A percentile compares a stretch with the other conserved stretches of the same genome.
phyloP scores from a whole-genome alignment of 129 eudicot genomes.

The Erigeron canadensis region DNA sequence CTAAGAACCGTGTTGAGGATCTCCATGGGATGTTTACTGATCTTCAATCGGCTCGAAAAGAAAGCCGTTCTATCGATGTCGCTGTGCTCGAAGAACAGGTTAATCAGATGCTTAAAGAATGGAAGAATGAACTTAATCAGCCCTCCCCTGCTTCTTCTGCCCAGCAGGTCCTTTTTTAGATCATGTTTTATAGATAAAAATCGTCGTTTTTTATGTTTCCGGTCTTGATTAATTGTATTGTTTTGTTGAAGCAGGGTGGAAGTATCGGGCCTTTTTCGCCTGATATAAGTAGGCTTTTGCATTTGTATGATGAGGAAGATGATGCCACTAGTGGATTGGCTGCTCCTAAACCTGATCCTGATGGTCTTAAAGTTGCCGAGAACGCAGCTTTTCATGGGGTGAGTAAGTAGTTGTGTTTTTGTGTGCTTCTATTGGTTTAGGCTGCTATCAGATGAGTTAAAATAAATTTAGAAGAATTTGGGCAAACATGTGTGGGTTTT shows the following conservation, averaged over 20 bases:
- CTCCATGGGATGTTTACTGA: conserved; percentile 74
- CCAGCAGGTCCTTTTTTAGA: conserved; percentile 42
- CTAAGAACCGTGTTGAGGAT: conserved; percentile 91
- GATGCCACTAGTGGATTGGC: conserved; percentile 82
- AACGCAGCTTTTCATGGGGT: conserved; percentile 47
- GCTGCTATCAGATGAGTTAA: background rate
- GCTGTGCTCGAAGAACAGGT: conserved; percentile 89
- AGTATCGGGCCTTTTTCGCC: conserved; percentile 63
- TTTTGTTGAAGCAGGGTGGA: conserved; percentile 48
- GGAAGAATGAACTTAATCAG: conserved; percentile 87
- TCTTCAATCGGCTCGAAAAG: conserved; percentile 91
- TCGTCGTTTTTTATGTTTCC: background rate
- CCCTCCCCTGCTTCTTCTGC: conserved; percentile 90
- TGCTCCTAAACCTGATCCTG: conserved; percentile 75
- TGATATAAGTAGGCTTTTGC: conserved; percentile 68
- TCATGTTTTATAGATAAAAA: background rate
- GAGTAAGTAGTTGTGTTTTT: background rate
- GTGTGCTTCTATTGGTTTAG: conserved; percentile 6
- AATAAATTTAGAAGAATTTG: background rate
- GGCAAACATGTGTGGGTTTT: background rate
- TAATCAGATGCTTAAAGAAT: conserved; percentile 87
- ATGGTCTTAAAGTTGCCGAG: conserved; percentile 40
- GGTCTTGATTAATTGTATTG: background rate
- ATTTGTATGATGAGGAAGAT: conserved; percentile 78
- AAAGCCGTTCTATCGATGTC: conserved; percentile 74